Percentiles rank a stretch among this genome's conserved stretches.
phyloP scores from a whole-genome alignment of 2,329 filamentous ascomycete genomes.

The Ilyonectria sp. region DNA sequence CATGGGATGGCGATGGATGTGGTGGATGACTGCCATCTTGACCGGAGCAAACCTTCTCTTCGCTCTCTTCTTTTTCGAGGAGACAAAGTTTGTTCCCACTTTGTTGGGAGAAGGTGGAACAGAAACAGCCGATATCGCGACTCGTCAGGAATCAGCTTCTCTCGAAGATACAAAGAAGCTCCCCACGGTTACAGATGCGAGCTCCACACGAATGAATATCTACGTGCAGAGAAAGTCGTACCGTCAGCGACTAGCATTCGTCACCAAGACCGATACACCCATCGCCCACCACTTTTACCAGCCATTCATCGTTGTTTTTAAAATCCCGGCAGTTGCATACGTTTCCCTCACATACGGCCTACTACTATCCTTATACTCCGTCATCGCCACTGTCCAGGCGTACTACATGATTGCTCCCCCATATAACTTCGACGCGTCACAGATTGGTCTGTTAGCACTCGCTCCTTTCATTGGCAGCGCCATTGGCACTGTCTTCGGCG shows the following conservation, averaged over 20 bases:
- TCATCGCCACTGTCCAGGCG: conserved; percentile 31
- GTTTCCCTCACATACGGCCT: conserved; percentile 58
- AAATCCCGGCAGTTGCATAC: conserved; percentile 55
- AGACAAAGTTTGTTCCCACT: background rate
- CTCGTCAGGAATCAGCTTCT: background rate
- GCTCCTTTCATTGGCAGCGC: conserved; percentile 55
- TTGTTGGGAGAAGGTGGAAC: background rate
- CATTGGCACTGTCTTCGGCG: conserved; percentile 52
- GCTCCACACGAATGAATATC: background rate
- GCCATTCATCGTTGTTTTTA: conserved; percentile 31
- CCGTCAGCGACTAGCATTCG: conserved; percentile 41
- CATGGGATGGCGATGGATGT: conserved; percentile 51
- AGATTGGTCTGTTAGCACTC: conserved; percentile 46
- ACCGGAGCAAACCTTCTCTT: conserved; percentile 3
- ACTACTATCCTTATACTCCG: conserved; percentile 55
- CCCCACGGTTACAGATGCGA: background rate
- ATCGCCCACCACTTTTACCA: conserved; percentile 28
- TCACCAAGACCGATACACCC: conserved; percentile 35
- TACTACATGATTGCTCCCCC: conserved; percentile 49
- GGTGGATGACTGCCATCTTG: conserved; percentile 37
- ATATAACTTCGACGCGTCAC: conserved; percentile 46
- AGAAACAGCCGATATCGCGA: background rate
- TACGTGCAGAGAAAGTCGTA: conserved; percentile 34
- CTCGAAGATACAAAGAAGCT: background rate
- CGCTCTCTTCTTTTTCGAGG: conserved; percentile 14